phyloP scores from a whole-genome alignment of 1,139 yeast genomes.

The Nakaseomyces glabratus region DNA sequence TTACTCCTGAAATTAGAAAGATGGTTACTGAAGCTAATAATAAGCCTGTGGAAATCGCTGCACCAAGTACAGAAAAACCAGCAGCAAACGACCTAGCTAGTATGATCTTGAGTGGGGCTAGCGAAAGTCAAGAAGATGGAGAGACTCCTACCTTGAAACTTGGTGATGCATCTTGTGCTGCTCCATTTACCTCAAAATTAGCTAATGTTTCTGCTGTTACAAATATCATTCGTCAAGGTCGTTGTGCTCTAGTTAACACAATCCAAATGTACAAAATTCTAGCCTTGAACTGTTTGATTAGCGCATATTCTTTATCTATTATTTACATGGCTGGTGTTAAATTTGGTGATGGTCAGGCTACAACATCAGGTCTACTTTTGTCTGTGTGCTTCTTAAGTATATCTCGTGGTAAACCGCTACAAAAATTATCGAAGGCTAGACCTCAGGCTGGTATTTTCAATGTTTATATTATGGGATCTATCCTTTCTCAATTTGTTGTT shows the following conservation, averaged over 20 bases:
- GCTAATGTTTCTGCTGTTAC: constrained; percentile 90
- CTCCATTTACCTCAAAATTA: constrained; percentile 94
- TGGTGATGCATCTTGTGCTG: constrained; percentile 99
- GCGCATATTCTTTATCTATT: constrained; percentile 92
- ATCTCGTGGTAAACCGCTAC: constrained; percentile 86
- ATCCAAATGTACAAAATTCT: constrained; percentile 97
- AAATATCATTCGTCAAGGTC: constrained; percentile 93
- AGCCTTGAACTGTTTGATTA: constrained; percentile 92
- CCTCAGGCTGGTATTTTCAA: constrained; percentile 98
- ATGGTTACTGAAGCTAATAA: constrained; percentile 40
- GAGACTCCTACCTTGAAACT: constrained; percentile 84
- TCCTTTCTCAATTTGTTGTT: constrained; percentile 90
- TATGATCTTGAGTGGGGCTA: constrained; percentile 56
- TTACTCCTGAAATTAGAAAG: constrained; percentile 57
- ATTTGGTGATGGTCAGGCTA: constrained; percentile 95
- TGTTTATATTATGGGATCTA: constrained; percentile 92
- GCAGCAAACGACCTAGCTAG: constrained; percentile 59
- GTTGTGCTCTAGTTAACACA: constrained; percentile 95
- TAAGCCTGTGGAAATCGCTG: constrained; percentile 27
- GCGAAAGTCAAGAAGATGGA: constrained; percentile 65
- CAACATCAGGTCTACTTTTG: constrained; percentile 81
- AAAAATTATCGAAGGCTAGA: constrained; percentile 83
- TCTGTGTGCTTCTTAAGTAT: constrained; percentile 93
- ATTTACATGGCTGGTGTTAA: constrained; percentile 95
- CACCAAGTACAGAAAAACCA: constrained; percentile 25